Evolutionary conservation across 768 basidiomycete species (phyloP), one percentile per base, ranked within the genome.

Genomic region (Sistotremastrum niveocremeum): DNA sequence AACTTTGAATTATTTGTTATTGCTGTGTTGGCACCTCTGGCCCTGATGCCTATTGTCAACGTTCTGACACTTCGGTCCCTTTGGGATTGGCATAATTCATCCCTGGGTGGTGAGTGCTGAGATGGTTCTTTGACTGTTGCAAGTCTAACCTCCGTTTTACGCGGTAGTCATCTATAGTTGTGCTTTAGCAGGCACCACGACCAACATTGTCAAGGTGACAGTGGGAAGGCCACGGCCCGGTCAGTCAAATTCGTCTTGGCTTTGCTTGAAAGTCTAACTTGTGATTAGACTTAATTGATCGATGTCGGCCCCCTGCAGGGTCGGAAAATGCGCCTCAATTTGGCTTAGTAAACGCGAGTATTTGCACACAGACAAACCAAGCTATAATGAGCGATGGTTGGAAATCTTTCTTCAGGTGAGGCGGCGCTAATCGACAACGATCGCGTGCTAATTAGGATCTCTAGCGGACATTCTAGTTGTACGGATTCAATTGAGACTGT

Each of bases 141-240:
- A 12, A 46, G 39, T 47, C 7, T 41, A 46, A 43, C 36, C 31
- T 28, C 10, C 46, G 7, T 37, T 48, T 39, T 47, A 32, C 43
- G 31, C 48, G 52, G 51, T 55, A 80, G 82, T 89, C 47, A 67
- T 85, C 44, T 75, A 91, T 39, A 71, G 77, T n/a, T 69, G 86
- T 43, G 67, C 79, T 7, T 65, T 91, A 35, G 79, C 91, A 4
- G 91, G 87, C 8, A 61, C 79, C 20, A 64, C 93, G 44, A 95
- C 94, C 1, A 84, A 94, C 57, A 69, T 90, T 48, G 70, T 75
- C 44, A 98, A 97, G 62, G 65, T 88, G 37, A 82, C 81, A 1
- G 91, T 93, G 39, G 91, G 91, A 28, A 77, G 91, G 9, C 90
- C 91, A 7, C 76, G 91, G 10, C 91, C 90, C 50, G 88, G 86